Evolutionary conservation across 2,329 filamentous ascomycete species (phyloP).

Genomic region (Chalaropsis ovoidea): DNA sequence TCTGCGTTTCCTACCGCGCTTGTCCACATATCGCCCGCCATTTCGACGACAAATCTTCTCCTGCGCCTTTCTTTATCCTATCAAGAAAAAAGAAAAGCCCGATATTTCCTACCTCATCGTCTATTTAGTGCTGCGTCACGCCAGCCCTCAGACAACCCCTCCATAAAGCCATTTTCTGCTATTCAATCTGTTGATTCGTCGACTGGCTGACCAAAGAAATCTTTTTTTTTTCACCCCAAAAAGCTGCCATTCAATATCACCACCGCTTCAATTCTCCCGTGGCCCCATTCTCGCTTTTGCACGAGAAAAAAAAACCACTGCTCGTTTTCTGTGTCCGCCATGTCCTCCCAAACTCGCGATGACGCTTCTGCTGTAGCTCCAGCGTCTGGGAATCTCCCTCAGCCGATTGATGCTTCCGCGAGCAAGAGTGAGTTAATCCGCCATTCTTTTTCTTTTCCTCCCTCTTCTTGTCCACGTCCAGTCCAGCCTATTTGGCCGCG

Average conservation of each 20-base stretch:
- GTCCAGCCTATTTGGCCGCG: not conserved
- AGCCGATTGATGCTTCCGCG: conserved; percentile 6
- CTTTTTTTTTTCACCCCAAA: not conserved
- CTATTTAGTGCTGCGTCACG: conserved; percentile 13
- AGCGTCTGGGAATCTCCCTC: not conserved
- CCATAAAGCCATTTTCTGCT: conserved; percentile 6
- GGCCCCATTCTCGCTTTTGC: conserved; percentile 2
- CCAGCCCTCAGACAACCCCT: conserved; percentile 14
- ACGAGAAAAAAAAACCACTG: not conserved
- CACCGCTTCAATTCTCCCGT: not conserved
- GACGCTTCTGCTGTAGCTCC: conserved; percentile 9
- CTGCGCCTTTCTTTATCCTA: not conserved
- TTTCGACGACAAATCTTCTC: not conserved
- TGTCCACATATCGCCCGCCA: not conserved
- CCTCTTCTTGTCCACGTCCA: too few species aligned
- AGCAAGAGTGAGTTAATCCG: conserved; percentile 17
- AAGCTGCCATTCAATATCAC: not conserved
- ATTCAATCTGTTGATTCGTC: conserved; percentile 5
- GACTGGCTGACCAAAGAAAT: conserved; percentile 4
- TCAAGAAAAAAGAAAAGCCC: not conserved
- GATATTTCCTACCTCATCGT: not conserved
- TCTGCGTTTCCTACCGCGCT: not conserved
- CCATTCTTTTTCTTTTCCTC: not conserved
- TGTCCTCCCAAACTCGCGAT: conserved; percentile 15
- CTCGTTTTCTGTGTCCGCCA: not conserved